These are phyloP conservation scores for Globisporangium spinosum DNA, from an alignment of 352 stramenopile genomes.

Conservation along the genomic window DNA sequence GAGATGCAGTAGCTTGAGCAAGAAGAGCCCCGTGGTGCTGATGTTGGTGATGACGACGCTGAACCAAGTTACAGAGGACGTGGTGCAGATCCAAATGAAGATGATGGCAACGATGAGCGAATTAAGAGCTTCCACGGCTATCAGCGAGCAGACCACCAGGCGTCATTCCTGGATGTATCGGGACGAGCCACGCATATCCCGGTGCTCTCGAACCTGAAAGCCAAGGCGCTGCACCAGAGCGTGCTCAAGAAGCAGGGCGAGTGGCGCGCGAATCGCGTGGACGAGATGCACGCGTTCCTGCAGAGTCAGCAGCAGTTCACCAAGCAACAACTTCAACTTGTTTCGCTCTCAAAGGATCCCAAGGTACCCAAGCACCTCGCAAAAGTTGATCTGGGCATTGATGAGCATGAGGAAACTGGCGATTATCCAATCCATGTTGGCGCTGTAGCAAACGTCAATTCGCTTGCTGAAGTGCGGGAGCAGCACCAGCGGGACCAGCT, in stretches of 20 bases:
- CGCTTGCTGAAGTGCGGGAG: not conserved
- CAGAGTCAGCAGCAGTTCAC: constrained; percentile 29
- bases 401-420: not conserved
- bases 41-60: not conserved
- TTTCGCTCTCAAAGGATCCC: not conserved
- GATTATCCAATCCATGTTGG: not conserved
- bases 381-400: constrained; percentile 8
- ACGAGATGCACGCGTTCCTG: constrained; percentile 27
- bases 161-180: constrained; percentile 25
- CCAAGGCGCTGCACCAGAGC: constrained; percentile 18
- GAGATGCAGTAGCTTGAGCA: not conserved
- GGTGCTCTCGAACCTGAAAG: constrained; percentile 16
- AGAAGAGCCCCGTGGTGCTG: not conserved
- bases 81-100: not conserved
- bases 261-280: constrained; percentile 11
- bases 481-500: constrained; percentile 10
- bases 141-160: constrained; percentile 9
- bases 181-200: constrained; percentile 27
- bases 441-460: not conserved
- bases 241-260: constrained; percentile 21
- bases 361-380: not conserved
- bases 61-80: constrained; percentile 13
- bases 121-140: constrained; percentile 25
- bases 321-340: constrained; percentile 16
- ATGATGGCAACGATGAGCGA: constrained; percentile 6